Evolutionary conservation across 306 rosid species (phyloP).

Genomic region (Casuarina glauca): DNA sequence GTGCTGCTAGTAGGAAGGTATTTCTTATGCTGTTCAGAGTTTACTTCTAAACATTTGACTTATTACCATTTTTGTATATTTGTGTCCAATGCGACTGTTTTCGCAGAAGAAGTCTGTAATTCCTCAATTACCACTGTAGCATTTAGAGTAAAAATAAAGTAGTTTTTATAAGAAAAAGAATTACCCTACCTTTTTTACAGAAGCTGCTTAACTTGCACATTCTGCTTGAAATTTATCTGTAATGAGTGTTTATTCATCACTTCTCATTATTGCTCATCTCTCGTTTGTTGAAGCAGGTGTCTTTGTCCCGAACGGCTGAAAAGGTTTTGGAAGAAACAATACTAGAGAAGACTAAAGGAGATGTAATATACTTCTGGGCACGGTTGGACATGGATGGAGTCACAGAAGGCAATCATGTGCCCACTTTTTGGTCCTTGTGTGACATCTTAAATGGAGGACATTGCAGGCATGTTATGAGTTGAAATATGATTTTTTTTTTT

Average conservation of each 20-base stretch:
- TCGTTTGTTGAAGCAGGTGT: conserved; percentile 58
- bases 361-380: conserved; percentile 88
- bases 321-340: conserved; percentile 67
- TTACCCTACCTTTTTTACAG: not conserved
- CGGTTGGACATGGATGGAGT: conserved; percentile 58
- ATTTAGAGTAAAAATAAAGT: not conserved
- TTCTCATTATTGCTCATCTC: conserved; percentile 23
- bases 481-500: not conserved
- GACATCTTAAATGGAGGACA: conserved; percentile 90
- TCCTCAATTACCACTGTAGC: not conserved
- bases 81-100: not conserved
- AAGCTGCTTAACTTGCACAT: not conserved
- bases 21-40: conserved; percentile 35
- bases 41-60: conserved; percentile 12
- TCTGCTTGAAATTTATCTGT: conserved; percentile 6
- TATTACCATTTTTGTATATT: not conserved
- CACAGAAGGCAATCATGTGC: conserved; percentile 48
- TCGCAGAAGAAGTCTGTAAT: not conserved
- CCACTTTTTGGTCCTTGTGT: conserved; percentile 89
- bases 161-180: not conserved
- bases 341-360: conserved; percentile 58
- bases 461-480: conserved; percentile 62
- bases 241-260: not conserved
- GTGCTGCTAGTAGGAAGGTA: conserved; percentile 98
- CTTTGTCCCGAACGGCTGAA: conserved; percentile 69